Conservation (phyloP, 2,329 filamentous ascomycete species). For the Bipolaris bicolor region DNA sequence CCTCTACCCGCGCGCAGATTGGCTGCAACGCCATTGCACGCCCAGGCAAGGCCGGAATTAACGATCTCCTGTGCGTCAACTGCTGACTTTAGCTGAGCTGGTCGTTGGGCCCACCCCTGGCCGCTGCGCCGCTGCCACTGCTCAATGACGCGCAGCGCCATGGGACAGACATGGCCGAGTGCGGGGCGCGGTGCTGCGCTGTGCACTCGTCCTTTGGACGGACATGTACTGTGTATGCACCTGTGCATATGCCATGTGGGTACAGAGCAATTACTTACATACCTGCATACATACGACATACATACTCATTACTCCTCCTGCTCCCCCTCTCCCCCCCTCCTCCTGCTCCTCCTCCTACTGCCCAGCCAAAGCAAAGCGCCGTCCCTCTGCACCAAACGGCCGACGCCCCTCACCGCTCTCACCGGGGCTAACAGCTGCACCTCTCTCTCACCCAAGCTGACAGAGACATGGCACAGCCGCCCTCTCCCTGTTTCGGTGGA, state of each 20-base stretch:
- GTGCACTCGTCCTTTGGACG: not conserved
- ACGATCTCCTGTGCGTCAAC: conserved; percentile 34
- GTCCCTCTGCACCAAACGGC: not conserved
- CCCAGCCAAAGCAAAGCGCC: not conserved
- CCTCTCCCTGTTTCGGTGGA: conserved; percentile 2
- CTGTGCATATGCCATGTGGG: no score
- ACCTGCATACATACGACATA: not conserved
- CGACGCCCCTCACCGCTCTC: conserved; percentile 4
- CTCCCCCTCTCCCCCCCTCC: no score
- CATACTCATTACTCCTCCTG: not conserved
- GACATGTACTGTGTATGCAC: no score
- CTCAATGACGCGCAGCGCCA: conserved; percentile 25
- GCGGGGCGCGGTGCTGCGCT: not conserved
- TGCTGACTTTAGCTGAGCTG: not conserved
- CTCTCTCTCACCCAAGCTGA: conserved; percentile 2
- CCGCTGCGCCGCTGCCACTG: conserved; percentile 5
- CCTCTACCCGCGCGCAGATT: conserved; percentile 12
- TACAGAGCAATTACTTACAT: no score
- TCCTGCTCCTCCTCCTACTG: not conserved
- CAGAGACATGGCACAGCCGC: conserved; percentile 4
- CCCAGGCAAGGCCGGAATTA: conserved; percentile 22
- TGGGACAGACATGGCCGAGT: not conserved
- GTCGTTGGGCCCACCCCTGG: conserved; percentile 8
- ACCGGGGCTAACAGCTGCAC: conserved; percentile 7
- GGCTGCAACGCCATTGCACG: conserved; percentile 19